These are phyloP conservation scores for Escallonia rubra DNA, from an alignment of 129 eudicot species.

Conservation along the genomic window DNA sequence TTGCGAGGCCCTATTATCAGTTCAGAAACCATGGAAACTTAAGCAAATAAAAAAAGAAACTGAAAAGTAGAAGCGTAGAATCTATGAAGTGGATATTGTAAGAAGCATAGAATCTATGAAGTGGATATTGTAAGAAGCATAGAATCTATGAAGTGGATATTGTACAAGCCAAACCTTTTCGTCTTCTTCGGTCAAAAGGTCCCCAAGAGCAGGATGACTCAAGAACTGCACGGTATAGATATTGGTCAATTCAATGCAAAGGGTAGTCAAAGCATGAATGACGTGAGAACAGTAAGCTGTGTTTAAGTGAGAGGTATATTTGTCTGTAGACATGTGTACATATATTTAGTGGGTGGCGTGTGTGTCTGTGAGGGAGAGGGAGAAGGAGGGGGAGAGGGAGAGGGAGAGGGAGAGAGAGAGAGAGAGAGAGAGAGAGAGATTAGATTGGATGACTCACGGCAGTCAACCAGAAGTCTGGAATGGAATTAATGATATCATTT, in stretches of 20 bases:
- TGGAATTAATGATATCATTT: slow-evolving; percentile 57
- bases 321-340: not conserved
- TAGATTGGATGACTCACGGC: slow-evolving; percentile 51
- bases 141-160: too few relatives aligned
- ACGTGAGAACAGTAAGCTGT: not conserved
- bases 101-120: too few relatives aligned
- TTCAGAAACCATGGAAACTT: too few relatives aligned
- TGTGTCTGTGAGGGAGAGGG: too few relatives aligned
- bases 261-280: not conserved
- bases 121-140: too few relatives aligned
- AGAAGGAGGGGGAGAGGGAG: too few relatives aligned
- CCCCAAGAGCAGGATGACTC: slow-evolving; percentile 90
- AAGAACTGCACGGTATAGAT: slow-evolving; percentile 52
- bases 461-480: slow-evolving; percentile 95
- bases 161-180: slow-evolving; percentile 53
- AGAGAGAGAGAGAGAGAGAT: not conserved
- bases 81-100: too few relatives aligned
- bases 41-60: too few relatives aligned
- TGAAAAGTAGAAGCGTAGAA: too few relatives aligned
- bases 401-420: not conserved
- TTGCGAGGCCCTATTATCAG: too few relatives aligned
- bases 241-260: not conserved
- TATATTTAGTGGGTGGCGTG: too few relatives aligned
- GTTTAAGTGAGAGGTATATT: not conserved
- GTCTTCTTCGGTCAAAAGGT: slow-evolving; percentile 80